A percentile compares a stretch with the other conserved stretches of the same genome.
Evolutionary conservation across 2,329 filamentous ascomycete species (phyloP).

Genomic region (Fusarium tricinctum): DNA sequence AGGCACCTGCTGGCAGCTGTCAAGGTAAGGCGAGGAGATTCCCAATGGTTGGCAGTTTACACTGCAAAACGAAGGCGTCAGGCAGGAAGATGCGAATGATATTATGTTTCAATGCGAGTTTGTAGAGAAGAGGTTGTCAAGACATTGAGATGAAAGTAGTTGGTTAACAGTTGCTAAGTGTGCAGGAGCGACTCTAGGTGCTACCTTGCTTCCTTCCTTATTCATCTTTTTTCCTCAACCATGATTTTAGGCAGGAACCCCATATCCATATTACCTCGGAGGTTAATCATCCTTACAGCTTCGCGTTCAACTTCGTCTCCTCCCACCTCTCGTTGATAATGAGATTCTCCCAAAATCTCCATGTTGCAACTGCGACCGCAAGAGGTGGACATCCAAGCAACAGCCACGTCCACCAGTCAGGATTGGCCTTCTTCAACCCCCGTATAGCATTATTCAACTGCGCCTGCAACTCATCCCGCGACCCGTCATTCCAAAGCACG

Average conservation of each 20-base stretch:
- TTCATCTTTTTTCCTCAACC: background rate
- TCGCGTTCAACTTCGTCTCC: slow-evolving; percentile 60
- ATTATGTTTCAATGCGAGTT: background rate
- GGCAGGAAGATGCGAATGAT: background rate
- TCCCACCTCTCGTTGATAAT: slow-evolving; percentile 80
- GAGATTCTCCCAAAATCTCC: slow-evolving; percentile 80
- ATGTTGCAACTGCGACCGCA: slow-evolving; percentile 75
- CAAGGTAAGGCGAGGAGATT: background rate
- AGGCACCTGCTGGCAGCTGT: slow-evolving; percentile 30
- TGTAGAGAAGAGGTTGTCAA: background rate
- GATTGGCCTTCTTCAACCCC: slow-evolving; percentile 73
- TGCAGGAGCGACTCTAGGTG: slow-evolving; percentile 54
- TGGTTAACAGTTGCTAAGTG: slow-evolving; percentile 69
- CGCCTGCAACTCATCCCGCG: slow-evolving; percentile 75
- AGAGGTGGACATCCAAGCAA: slow-evolving; percentile 79
- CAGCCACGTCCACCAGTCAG: slow-evolving; percentile 86
- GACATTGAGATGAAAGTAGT: background rate
- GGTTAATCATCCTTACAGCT: slow-evolving; percentile 28
- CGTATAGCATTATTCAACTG: slow-evolving; percentile 77
- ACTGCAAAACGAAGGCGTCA: background rate
- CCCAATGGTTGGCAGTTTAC: background rate
- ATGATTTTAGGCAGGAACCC: background rate
- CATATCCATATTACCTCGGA: background rate
- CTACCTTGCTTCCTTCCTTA: background rate
- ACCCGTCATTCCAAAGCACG: slow-evolving; percentile 92